Conservation (phyloP, 2,329 filamentous ascomycete genomes). For the Stachybotrys echinatus region DNA sequence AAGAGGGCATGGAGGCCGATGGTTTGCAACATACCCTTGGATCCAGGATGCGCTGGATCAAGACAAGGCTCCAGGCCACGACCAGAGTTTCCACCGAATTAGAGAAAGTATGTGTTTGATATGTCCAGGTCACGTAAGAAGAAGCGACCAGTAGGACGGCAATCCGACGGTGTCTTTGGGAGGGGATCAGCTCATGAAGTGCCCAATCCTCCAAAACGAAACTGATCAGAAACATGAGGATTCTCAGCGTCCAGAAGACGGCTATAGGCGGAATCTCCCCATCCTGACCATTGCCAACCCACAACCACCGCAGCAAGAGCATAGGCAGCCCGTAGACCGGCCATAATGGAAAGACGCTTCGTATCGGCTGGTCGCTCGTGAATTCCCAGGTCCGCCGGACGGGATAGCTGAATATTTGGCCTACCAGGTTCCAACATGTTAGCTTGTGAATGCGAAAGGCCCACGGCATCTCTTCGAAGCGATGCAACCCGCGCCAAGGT, state of each 20-base stretch:
- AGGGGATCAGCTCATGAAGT: constrained; percentile 81
- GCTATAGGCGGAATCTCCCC: constrained; percentile 74
- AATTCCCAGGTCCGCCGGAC: constrained; percentile 95
- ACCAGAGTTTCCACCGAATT: constrained; percentile 94
- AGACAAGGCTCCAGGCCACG: constrained; percentile 87
- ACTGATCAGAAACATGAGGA: constrained; percentile 90
- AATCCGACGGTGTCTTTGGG: constrained; percentile 63
- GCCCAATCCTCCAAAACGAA: constrained; percentile 99
- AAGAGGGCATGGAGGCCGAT: constrained; percentile 11
- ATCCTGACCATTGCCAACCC: constrained; percentile 75
- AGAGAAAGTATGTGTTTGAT: constrained; percentile 96
- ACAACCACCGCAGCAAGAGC: constrained; percentile 87
- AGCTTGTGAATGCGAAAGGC: not conserved
- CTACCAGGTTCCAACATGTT: constrained; percentile 37
- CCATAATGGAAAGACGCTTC: constrained; percentile 96
- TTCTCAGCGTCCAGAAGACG: constrained; percentile 83
- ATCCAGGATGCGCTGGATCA: constrained; percentile 80
- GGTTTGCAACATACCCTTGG: constrained; percentile 56
- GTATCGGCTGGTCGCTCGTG: constrained; percentile 78
- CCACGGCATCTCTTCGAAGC: too few species aligned
- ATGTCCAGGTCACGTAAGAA: constrained; percentile 98
- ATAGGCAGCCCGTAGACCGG: constrained; percentile 91
- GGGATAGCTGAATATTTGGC: constrained; percentile 88
- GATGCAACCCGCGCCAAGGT: too few species aligned
- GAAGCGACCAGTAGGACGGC: constrained; percentile 85